Base-by-base conservation (phyloP, 2,329 filamentous ascomycete genomes). In the Aspergillus caelatus region DNA sequence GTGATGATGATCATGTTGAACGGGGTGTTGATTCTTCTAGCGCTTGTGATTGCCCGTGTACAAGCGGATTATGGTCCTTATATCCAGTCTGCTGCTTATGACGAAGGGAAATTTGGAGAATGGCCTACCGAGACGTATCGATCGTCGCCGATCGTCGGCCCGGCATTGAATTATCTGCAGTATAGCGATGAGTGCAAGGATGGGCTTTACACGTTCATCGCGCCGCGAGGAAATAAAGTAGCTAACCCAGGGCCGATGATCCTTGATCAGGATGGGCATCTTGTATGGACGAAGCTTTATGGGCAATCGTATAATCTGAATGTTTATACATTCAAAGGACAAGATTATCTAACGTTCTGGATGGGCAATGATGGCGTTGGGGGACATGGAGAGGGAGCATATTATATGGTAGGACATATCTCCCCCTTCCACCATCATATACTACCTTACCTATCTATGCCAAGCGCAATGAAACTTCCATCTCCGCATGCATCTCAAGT, bases 341-440 rank as follows among this genome's bases (percentile, higher is more conserved):
- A 82, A 62, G 68, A 74, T 10, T 83, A 83, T 70, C 68, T 84
- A 57, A 83, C 81, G 0, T 84, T 83, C 66, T 84, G 82, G 82
- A 75, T 79, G n/a, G 82, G 82, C 19, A 78, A 81, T 66, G 76
- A 80, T 36, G 78, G 80, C n/a, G 61, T 70, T 16, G 77, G 77
- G 2, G 82, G 81, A 2, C 80, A 83, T 68, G 82, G 83, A 2
- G 75, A 78, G 41, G 83, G 82, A 14, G 72, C 73, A 59, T 81
- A 82, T 64, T 79, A 82, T 62, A 81, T 85, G 82, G 81, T 75
- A 63, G 23, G 57, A 16, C 14, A n/a, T 32, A 32, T 32, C 10
- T 26, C 9, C 28, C 19, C 28, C 28, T 32, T 32, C 23, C 6
- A 30, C 21, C 32, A n/a, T 12, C 26, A 21, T 53, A 14, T 30